Evolutionary conservation across 2,329 filamentous ascomycete genomes (phyloP), one percentile per base, ranked within the genome.

Genomic region (Penicillium sp.): DNA sequence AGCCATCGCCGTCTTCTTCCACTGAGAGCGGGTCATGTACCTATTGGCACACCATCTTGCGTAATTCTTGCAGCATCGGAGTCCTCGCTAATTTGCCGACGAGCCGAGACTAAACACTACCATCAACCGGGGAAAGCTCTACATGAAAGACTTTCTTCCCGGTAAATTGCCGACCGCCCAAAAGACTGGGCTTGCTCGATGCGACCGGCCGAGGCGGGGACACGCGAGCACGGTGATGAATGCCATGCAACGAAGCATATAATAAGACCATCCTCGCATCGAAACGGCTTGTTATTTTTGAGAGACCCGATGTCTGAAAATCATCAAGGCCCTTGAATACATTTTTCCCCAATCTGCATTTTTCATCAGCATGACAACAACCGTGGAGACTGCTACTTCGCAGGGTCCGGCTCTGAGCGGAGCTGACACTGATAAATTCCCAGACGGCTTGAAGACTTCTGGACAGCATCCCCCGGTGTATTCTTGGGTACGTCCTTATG

Each of bases 391-490:
- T 21, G 23, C 26, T 5, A 44, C 28, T n/a, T 42, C 26, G 6
- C 39, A 38, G 29, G 21, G 13, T 15, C n/a, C 15, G 9, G 18
- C 38, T 3, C 9, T 34, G 2, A 28, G 21, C 12, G 44, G 6
- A 16, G 39, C 56, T 15, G 49, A 60, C 23, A 34, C 53, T 2
- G 43, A 51, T 24, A 72, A 81, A 58, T 86, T 85, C 63, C 84
- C 83, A 6, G 83, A 85, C 62, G 83, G 83, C 15, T 75, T 85
- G 66, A 84, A 83, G 66, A 86, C 84, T 18, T 80, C 85, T 0
- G 88, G 88, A 41, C 88, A 91, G 68, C 85, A 88, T 60, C 77
- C 82, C 18, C 88, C 88, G 0, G 67, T 88, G 18, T 85, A 85
- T 65, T 77, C 83, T 24, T 71, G 77, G 16, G 70, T 91, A 12